A percentile compares a stretch with the other conserved stretches of the same genome.
phyloP scores from a whole-genome alignment of 1,284 basidiomycete genomes.

The Sphagnurus paluster region DNA sequence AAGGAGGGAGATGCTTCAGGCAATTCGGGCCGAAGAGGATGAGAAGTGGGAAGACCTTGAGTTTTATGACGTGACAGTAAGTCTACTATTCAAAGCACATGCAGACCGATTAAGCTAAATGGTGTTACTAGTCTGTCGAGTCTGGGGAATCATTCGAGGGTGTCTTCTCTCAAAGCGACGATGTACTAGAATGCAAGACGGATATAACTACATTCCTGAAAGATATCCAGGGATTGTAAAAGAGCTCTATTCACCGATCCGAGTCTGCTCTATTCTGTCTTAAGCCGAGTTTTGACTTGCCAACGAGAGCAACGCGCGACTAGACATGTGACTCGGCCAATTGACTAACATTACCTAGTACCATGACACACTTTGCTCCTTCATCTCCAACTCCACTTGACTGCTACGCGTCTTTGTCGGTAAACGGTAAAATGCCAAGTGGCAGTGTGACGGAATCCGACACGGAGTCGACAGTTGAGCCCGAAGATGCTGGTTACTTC shows the following conservation, averaged over 20 bases:
- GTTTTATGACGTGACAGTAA: constrained; percentile 64
- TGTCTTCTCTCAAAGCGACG: constrained; percentile 59
- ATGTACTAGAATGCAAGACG: constrained; percentile 57
- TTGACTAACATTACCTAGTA: neutral
- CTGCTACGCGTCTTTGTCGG: neutral
- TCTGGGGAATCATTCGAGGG: constrained; percentile 57
- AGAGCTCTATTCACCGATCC: constrained; percentile 2
- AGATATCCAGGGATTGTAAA: constrained; percentile 56
- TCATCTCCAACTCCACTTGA: too few relatives aligned
- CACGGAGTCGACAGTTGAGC: constrained; percentile 7
- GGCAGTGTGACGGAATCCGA: constrained; percentile 32
- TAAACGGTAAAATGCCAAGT: constrained; percentile 7
- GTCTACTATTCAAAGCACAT: too few relatives aligned
- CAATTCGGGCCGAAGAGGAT: constrained; percentile 72
- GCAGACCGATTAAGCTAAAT: too few relatives aligned
- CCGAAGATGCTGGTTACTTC: neutral
- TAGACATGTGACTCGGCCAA: neutral
- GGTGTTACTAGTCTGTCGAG: constrained; percentile 63
- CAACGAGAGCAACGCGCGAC: too few relatives aligned
- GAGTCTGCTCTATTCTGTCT: too few relatives aligned
- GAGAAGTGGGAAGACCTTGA: constrained; percentile 68
- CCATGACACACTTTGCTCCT: neutral
- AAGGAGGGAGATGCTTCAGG: constrained; percentile 69
- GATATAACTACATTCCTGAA: constrained; percentile 62
- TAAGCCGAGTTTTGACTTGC: too few relatives aligned